Base-by-base conservation (phyloP, 192 early-diverging fungal genomes). In the Irineochytrium annulatum region DNA sequence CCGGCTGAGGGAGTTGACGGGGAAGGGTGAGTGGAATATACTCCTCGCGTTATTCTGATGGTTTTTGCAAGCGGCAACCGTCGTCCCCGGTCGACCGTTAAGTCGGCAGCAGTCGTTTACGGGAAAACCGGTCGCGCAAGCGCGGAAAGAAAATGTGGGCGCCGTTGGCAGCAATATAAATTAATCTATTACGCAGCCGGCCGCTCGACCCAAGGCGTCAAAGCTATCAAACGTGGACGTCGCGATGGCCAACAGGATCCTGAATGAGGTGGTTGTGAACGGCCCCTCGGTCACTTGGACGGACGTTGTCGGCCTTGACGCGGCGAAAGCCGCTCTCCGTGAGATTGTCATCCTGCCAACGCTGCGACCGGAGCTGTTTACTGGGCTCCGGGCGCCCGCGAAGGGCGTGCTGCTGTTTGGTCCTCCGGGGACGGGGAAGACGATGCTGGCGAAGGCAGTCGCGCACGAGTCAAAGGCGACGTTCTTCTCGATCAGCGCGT, bases 291-390 rank as follows among this genome's bases (percentile, higher is more conserved):
- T 83, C 6, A 43, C 60, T 11, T 83, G 81, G 81, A 63, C 62
- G 14, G 78, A 83, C 45, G 74, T 82, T 46, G 75, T 75, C 14
- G 81, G 81, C 8, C 68, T 83, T 31, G 72, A 76, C 13, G 44
- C 43, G 2, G 81, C 81, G 2, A 83, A 83, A 53, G 34, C 62
- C 13, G 71, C 75, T 4, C 51, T 83, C n/a, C 65, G 67, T 1
- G 81, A 83, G 59, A 81, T 83, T 58, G 77, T 83, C 19, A 73
- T 83, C 11, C 58, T 83, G 22, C 81, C 81, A 14, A 73, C 69
- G 27, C 43, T 83, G 19, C 41, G 81, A 49, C 81, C 81, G 13
- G 81, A 83, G 22, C 68, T 83, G 32, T 83, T 83, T 62, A 78
- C 71, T n/a, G 78, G 78, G 1, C 44, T 83, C 34, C 54, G 81